Evolutionary conservation across 345 rosid species (phyloP).

Genomic region (Syzygium oleosum): DNA sequence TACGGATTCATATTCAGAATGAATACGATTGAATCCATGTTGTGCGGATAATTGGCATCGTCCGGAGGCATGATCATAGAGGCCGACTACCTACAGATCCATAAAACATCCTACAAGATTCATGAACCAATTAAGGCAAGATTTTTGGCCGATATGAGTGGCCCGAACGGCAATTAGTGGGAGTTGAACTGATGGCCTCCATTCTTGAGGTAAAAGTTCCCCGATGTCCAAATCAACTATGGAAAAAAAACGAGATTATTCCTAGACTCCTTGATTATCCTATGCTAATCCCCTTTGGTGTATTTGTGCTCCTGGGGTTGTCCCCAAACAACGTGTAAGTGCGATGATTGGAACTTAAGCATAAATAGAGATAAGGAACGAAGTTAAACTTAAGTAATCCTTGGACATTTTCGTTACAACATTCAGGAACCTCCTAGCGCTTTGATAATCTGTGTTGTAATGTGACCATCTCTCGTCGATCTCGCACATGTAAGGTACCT

Average conservation of each 20-base stretch:
- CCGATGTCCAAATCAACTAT: neutral
- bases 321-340: neutral
- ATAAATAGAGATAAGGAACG: neutral
- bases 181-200: neutral
- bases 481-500: neutral
- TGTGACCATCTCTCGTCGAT: neutral
- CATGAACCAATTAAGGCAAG: neutral
- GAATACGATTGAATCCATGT: neutral
- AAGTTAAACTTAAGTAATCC: neutral
- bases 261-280: neutral
- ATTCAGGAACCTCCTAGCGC: neutral
- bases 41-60: neutral
- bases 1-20: neutral
- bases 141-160: neutral
- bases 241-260: neutral
- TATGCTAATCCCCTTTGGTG: neutral
- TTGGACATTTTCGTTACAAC: neutral
- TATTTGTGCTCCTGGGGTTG: neutral
- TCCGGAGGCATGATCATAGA: neutral
- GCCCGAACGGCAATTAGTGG: neutral
- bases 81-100: neutral
- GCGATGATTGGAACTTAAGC: neutral
- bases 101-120: neutral
- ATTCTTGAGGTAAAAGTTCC: neutral
- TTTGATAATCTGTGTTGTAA: neutral